Evolutionary conservation across 345 rosid genomes (phyloP).

Genomic region (Eucalyptus curtisii): DNA sequence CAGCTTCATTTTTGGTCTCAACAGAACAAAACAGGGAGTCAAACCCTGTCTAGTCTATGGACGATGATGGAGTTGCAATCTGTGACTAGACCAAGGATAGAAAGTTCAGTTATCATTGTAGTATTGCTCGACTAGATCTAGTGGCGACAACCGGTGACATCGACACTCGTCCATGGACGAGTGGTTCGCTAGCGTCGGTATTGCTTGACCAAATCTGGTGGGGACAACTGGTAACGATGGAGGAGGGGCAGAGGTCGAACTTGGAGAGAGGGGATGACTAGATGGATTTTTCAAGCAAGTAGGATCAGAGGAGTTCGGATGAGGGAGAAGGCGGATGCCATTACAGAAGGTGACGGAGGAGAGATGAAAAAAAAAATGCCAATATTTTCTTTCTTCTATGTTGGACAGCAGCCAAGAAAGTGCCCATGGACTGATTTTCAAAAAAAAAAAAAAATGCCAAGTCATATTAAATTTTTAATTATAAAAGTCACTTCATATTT

Average conservation of each 20-base stretch:
- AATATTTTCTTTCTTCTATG: neutral
- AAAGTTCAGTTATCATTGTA: accelerated
- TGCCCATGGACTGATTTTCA: neutral
- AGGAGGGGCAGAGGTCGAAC: neutral
- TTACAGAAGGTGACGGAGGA: neutral
- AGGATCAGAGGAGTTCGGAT: neutral
- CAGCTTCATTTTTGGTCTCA: too few species aligned
- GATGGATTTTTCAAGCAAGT: neutral
- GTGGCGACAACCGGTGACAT: too few species aligned
- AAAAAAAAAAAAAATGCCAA: too few species aligned
- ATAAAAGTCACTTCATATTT: neutral
- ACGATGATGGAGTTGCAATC: too few species aligned
- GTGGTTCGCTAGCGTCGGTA: too few species aligned
- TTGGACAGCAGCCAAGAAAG: neutral
- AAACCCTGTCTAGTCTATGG: too few species aligned
- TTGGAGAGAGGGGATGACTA: neutral
- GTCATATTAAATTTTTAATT: neutral
- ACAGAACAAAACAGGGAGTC: too few species aligned
- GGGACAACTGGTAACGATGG: accelerated
- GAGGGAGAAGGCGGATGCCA: too few species aligned
- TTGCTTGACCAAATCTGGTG: neutral
- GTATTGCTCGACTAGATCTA: too few species aligned
- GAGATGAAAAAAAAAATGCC: neutral
- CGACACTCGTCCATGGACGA: too few species aligned
- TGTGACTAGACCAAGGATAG: too few species aligned